Evolutionary conservation across 2,329 filamentous ascomycete genomes (phyloP), one percentile per base, ranked within the genome.

Genomic region (Diaporthe velutina): DNA sequence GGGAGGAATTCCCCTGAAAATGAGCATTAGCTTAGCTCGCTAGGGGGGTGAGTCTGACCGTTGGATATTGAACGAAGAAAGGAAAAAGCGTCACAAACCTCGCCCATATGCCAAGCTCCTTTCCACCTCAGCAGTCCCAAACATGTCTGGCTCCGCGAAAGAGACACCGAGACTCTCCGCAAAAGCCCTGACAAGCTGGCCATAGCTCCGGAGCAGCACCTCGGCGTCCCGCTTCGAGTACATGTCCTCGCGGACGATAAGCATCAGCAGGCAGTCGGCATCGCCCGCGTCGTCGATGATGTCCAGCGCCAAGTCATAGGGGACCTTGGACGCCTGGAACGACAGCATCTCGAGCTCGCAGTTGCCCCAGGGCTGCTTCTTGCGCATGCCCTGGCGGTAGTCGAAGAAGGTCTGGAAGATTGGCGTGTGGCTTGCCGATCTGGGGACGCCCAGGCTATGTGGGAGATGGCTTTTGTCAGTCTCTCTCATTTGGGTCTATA

Each of bases 331-430:
- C 3, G 28, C 52, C 52, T 38, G 33, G 33, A 70, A 38, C 2
- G 66, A 38, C 42, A 33, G 25, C 25, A 66, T 33, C 28, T 66
- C 60, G 19, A 66, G 50, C n/a, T 52, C 48, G 33, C 67, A 71
- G 40, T 71, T 55, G 7, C 45, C 52, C 52, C 52, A 71, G 1
- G 19, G 55, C 15, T 33, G 28, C 38, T 42, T 58, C 35, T 45
- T 28, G 12, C 67, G 52, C 33, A 30, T 55, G 12, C 52, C 67
- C 54, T 30, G 73, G 9, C 76, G 78, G 68, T 84, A 84, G 74
- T 84, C 76, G 58, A 84, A n/a, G 52, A 82, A 80, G 7, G 80
- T 82, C 77, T 91, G 89, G 80, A 89, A 90, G 0, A 90, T 48
- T 0, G 89, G 88, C 40, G 76, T 84, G 70, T 85, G 76, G 0